These are phyloP conservation scores for Solanum chiquidenum DNA, from an alignment of 257 asterid genomes.

Conservation along the genomic window DNA sequence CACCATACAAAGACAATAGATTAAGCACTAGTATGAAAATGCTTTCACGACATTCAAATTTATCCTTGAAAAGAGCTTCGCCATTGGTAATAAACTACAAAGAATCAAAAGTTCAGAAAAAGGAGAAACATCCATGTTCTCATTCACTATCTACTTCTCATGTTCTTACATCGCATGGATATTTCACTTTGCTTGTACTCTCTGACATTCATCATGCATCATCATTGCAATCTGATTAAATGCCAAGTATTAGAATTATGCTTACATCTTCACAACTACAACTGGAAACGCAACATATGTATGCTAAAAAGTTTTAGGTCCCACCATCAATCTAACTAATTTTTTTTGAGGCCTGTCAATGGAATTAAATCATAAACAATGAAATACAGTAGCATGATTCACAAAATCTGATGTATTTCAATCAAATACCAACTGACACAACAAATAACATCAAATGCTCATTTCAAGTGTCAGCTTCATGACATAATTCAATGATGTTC, in stretches of 20 bases:
- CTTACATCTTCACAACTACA: conserved; percentile 6
- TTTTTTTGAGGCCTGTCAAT: neutral
- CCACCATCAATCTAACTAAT: neutral
- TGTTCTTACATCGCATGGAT: conserved; percentile 22
- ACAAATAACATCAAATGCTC: neutral
- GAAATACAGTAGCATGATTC: conserved; percentile 2
- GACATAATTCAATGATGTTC: neutral
- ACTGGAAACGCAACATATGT: neutral
- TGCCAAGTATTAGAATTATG: conserved; percentile 32
- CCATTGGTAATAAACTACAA: neutral
- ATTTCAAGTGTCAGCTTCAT: neutral
- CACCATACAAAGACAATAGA: neutral
- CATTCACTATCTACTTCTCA: conserved; percentile 23
- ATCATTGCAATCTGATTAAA: conserved; percentile 59
- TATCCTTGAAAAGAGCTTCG: neutral
- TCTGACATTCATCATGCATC: conserved; percentile 63
- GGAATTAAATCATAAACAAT: neutral
- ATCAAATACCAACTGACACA: neutral
- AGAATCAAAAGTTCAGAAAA: neutral
- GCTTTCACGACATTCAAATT: neutral
- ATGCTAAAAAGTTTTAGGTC: neutral
- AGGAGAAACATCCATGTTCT: conserved; percentile 9
- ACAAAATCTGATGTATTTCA: neutral
- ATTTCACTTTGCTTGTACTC: conserved; percentile 29
- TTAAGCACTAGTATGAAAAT: neutral